phyloP scores from a whole-genome alignment of 176 grass and related monocot genomes.

The Carex kokanica region DNA sequence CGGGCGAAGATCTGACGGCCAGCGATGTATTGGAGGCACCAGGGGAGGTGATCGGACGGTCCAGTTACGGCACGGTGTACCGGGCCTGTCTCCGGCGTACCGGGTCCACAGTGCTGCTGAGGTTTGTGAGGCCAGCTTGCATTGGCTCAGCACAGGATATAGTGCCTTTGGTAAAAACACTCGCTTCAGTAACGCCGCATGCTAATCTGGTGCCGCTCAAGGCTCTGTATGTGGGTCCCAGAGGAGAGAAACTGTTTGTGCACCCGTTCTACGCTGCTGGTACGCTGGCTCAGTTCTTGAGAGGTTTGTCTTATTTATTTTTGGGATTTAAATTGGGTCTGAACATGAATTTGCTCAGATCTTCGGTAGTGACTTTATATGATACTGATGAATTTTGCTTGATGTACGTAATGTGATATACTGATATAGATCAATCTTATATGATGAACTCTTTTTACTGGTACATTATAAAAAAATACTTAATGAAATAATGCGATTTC shows the following conservation, averaged over 20 bases:
- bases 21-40: constrained; percentile 43
- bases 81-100: constrained; percentile 30
- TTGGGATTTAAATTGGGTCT: not conserved
- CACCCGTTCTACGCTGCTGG: constrained; percentile 53
- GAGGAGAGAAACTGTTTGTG: constrained; percentile 53
- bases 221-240: constrained; percentile 46
- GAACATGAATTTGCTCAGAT: not conserved
- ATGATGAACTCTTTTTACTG: not conserved
- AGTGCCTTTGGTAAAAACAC: constrained; percentile 17
- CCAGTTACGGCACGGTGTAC: constrained; percentile 42
- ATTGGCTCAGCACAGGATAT: constrained; percentile 25
- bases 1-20: constrained; percentile 39
- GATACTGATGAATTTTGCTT: not conserved
- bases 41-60: constrained; percentile 48
- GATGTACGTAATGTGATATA: not conserved
- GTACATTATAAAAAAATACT: not conserved
- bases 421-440: not conserved
- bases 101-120: constrained; percentile 30
- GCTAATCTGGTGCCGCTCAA: constrained; percentile 40
- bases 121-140: constrained; percentile 44
- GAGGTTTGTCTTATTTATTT: constrained; percentile 15
- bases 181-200: constrained; percentile 32
- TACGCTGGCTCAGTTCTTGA: constrained; percentile 37
- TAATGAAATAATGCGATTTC: not conserved
- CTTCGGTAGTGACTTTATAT: not conserved